Evolutionary conservation across 257 asterid species (phyloP).

Genomic region (Solanum etuberosum): DNA sequence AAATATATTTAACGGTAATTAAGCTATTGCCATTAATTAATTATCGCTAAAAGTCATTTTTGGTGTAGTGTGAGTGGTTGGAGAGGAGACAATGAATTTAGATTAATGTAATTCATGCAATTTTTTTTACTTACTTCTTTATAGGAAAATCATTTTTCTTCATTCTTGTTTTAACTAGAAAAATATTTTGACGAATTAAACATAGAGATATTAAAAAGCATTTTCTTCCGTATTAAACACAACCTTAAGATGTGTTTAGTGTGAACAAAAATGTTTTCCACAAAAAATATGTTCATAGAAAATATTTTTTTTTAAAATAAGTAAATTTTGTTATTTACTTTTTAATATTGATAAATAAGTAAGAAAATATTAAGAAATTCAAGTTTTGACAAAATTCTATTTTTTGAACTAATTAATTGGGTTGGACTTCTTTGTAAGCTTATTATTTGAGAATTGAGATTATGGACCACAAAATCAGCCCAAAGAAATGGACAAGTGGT

Average conservation of each 20-base stretch:
- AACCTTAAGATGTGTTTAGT: not conserved
- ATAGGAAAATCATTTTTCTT: too few relatives aligned
- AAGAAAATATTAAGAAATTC: not conserved
- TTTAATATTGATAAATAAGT: not conserved
- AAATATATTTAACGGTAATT: not conserved
- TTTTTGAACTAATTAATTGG: not conserved
- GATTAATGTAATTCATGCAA: not conserved
- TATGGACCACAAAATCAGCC: not conserved
- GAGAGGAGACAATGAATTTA: not conserved
- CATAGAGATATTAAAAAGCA: too few relatives aligned
- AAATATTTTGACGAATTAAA: not conserved
- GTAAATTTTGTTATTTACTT: too few relatives aligned
- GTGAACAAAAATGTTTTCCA: too few relatives aligned
- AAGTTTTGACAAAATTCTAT: not conserved
- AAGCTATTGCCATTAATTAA: too few relatives aligned
- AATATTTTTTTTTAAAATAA: too few relatives aligned
- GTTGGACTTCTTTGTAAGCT: not conserved
- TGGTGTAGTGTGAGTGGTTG: not conserved
- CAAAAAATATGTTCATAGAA: not conserved
- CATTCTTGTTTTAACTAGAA: too few relatives aligned
- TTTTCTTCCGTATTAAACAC: too few relatives aligned
- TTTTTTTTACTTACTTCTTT: not conserved
- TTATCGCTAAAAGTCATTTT: too few relatives aligned
- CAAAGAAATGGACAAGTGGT: not conserved
- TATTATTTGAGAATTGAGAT: not conserved